Conservation (phyloP, 1,139 yeast species). For the Eremothecium coryli region DNA sequence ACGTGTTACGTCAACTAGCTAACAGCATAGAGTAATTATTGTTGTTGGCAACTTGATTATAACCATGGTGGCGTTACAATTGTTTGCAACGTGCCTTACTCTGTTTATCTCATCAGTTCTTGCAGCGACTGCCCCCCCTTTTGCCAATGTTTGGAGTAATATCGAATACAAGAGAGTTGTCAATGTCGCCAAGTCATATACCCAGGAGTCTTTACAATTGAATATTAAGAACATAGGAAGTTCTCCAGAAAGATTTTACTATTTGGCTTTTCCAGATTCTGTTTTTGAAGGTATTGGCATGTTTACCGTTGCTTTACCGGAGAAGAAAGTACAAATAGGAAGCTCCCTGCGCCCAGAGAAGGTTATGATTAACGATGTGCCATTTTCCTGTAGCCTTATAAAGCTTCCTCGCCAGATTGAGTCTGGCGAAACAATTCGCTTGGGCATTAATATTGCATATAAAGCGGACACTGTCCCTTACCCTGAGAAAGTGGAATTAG, state of each 20-base stretch:
- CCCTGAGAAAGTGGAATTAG: constrained; percentile 55
- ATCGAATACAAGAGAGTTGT: constrained; percentile 35
- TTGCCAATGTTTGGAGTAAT: constrained; percentile 33
- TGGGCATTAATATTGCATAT: constrained; percentile 48
- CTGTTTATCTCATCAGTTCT: no score
- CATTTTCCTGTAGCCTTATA: constrained; percentile 32
- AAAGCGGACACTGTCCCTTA: constrained; percentile 45
- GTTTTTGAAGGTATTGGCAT: constrained; percentile 41
- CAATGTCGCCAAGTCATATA: constrained; percentile 60
- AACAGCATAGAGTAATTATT: no score
- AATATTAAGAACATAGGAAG: constrained; percentile 51
- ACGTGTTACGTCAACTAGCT: no score
- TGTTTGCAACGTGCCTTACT: no score
- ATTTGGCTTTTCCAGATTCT: constrained; percentile 40
- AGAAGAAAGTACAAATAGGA: constrained; percentile 29
- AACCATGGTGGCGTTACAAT: no score
- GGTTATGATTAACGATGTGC: constrained; percentile 16
- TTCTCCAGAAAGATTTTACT: constrained; percentile 48
- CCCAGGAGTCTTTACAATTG: constrained; percentile 51
- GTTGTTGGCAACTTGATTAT: no score
- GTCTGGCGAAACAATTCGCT: constrained; percentile 45
- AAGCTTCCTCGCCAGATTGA: constrained; percentile 57
- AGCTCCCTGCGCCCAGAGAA: constrained; percentile 28
- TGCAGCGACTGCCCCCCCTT: no score
- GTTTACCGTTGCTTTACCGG: constrained; percentile 36